These are phyloP conservation scores for Crotalaria pallida DNA, from an alignment of 306 rosid genomes.

Conservation along the genomic window DNA sequence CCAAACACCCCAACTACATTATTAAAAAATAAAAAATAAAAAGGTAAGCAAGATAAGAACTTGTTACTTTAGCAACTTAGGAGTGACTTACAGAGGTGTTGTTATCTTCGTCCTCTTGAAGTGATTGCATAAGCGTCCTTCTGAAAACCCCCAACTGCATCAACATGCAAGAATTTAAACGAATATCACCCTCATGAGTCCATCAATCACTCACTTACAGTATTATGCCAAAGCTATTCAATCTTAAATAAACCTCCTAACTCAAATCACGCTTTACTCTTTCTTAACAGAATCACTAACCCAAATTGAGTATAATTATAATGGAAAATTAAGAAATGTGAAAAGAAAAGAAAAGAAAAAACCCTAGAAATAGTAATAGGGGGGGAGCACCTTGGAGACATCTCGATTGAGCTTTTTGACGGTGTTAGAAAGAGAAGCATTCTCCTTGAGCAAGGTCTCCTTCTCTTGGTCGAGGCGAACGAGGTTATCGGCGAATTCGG, in stretches of 20 bases:
- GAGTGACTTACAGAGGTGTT: conserved; percentile 52
- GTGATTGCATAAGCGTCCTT: conserved; percentile 94
- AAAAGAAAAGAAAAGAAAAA: neutral
- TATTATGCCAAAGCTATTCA: neutral
- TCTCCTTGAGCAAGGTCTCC: conserved; percentile 72
- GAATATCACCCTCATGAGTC: neutral
- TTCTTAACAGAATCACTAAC: neutral
- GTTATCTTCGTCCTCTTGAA: conserved; percentile 75
- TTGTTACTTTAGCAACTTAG: neutral
- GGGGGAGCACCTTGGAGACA: conserved; percentile 70
- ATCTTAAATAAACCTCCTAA: neutral
- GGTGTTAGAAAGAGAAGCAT: conserved; percentile 50
- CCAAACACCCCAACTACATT: too few relatives aligned
- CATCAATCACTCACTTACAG: conserved; percentile 1
- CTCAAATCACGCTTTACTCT: neutral
- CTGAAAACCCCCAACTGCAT: conserved; percentile 84
- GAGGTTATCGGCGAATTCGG: conserved; percentile 52
- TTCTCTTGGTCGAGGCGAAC: conserved; percentile 48
- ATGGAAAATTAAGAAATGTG: too few relatives aligned
- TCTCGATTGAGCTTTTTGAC: conserved; percentile 86
- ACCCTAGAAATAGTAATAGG: neutral
- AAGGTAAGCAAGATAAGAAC: neutral
- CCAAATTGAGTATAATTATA: neutral
- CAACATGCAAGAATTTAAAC: conserved; percentile 1
- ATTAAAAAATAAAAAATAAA: neutral